Evolutionary conservation across 2,329 filamentous ascomycete genomes (phyloP), one percentile per base, ranked within the genome.

Genomic region (Aspergillus sp.): DNA sequence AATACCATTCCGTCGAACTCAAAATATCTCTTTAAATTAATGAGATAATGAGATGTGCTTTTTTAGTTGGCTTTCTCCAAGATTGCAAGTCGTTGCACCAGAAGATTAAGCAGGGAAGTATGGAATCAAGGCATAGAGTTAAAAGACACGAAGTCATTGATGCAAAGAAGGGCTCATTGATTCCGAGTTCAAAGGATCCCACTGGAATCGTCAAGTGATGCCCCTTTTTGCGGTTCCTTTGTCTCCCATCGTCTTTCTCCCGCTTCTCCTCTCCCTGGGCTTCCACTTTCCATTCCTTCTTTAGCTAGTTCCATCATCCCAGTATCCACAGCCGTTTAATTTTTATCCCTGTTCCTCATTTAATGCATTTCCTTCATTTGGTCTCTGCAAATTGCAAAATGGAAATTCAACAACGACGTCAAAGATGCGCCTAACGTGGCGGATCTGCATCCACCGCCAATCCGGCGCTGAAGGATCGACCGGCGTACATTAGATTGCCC

Each of bases 401-500:
- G 13, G 5, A 17, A 9, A 45, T 45, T 13, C 39, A 39, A 13
- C 47, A 51, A 24, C 49, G 49, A 62, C 48, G 57, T 62, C 55
- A 54, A 58, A 55, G 59, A 56, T 60, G 36, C 39, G 36, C 50
- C 60, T 59, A 62, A 53, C 20, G 51, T 50, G 59, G 50, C 36
- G 55, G 60, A 58, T 53, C 50, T 39, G 32, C 50, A 45, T n/a
- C 50, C 34, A 41, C 58, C 53, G 48, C 54, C 54, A 53, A 59
- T 55, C 24, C 38, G 42, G 48, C 38, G 56, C 32, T 55, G 20
- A 18, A 55, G 55, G 62, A 65, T 65, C 63, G 63, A 62, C 63
- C 51, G 32, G 36, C 62, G 57, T 60, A 59, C 62, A 62, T 57
- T 60, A 63, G 57, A 42, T 48, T 56, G 56, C 48, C 56, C 53